Evolutionary conservation across 306 rosid genomes (phyloP).

Genomic region (Castanea mollissima): DNA sequence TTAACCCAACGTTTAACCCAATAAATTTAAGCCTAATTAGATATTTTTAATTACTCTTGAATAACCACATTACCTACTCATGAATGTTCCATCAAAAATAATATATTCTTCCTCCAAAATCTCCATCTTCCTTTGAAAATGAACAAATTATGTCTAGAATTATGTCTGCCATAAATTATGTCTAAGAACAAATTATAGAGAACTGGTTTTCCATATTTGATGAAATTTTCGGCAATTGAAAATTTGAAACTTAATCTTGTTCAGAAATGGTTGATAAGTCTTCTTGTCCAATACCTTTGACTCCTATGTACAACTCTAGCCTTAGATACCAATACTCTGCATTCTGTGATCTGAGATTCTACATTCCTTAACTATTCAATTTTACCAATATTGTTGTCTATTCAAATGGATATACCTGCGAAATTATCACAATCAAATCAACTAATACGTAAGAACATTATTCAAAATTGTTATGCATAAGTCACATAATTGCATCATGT

Average conservation of each 20-base stretch:
- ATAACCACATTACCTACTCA: too few relatives aligned
- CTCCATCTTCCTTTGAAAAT: too few relatives aligned
- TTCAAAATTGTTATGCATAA: background rate
- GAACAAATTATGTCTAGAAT: background rate
- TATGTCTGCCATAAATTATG: background rate
- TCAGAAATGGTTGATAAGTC: background rate
- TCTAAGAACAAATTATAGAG: background rate
- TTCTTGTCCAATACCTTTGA: background rate
- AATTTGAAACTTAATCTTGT: background rate
- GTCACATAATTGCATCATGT: background rate
- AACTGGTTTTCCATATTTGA: background rate
- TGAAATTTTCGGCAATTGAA: background rate
- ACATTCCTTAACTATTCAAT: background rate
- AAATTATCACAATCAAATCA: background rate
- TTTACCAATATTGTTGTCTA: constrained; percentile 1
- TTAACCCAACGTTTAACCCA: too few relatives aligned
- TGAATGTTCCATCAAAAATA: too few relatives aligned
- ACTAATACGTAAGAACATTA: background rate
- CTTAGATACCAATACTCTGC: background rate
- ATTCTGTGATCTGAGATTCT: background rate
- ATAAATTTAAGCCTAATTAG: too few relatives aligned
- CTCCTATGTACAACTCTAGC: background rate
- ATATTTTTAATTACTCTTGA: too few relatives aligned
- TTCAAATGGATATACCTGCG: background rate
- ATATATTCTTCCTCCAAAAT: too few relatives aligned